Percentiles rank a stretch among this genome's conserved stretches.
These are phyloP conservation scores for Aureobasidium lini DNA, from an alignment of 2,329 filamentous ascomycete species.

Conservation along the genomic window DNA sequence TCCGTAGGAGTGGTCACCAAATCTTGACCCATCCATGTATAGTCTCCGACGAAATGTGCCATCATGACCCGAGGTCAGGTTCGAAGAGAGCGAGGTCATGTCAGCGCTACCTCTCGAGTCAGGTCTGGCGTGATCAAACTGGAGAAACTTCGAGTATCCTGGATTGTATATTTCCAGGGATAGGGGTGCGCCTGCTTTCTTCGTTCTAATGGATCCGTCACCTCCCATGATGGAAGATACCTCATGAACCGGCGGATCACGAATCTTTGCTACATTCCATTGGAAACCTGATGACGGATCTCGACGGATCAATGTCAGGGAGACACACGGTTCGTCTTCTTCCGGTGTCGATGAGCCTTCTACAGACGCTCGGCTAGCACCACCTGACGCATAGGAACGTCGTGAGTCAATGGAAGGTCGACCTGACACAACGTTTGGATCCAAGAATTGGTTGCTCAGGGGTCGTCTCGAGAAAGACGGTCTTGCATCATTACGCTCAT, in stretches of 20 bases:
- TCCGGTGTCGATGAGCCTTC: background rate
- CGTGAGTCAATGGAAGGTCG: background rate
- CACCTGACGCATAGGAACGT: background rate
- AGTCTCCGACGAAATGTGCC: constrained; percentile 38
- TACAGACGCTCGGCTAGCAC: background rate
- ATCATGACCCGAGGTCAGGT: constrained; percentile 22
- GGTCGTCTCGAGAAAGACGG: background rate
- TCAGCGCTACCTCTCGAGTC: constrained; percentile 24
- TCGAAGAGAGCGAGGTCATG: constrained; percentile 8
- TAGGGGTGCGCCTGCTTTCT: constrained; percentile 35
- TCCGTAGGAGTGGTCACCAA: constrained; percentile 32
- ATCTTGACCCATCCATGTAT: constrained; percentile 40
- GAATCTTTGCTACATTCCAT: constrained; percentile 45
- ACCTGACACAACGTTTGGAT: background rate
- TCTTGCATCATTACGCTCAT: background rate
- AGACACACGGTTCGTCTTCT: constrained; percentile 2
- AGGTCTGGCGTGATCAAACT: constrained; percentile 25
- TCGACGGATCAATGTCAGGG: constrained; percentile 43
- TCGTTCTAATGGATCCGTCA: constrained; percentile 21
- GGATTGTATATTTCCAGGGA: constrained; percentile 52
- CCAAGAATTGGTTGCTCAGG: constrained; percentile 1
- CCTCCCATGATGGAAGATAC: constrained; percentile 33
- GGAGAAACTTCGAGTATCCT: constrained; percentile 53
- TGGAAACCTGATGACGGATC: constrained; percentile 42
- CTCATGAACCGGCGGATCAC: constrained; percentile 37